Percentiles rank a stretch among this genome's conserved stretches.
Evolutionary conservation across 352 stramenopile genomes (phyloP).

Genomic region (Pythium pyrilobum): DNA sequence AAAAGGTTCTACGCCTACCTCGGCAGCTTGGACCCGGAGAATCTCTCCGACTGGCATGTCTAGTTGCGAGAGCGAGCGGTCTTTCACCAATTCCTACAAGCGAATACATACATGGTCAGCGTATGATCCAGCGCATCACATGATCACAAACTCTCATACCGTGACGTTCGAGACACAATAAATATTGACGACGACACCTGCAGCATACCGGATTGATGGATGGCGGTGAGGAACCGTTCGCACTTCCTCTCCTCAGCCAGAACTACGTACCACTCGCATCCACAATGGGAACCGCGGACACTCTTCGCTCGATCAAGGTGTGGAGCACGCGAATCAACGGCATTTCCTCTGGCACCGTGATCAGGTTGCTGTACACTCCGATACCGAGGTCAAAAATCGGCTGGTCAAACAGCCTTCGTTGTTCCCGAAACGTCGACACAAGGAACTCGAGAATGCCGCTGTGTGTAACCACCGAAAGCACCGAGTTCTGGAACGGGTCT

Average conservation of each 20-base stretch:
- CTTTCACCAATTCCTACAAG: constrained; percentile 76
- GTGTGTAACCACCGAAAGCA: constrained; percentile 93
- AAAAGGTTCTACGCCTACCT: no score
- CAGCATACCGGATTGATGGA: no score
- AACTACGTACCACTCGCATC: constrained; percentile 64
- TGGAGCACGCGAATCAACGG: constrained; percentile 92
- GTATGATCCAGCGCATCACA: background rate
- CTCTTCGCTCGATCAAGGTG: constrained; percentile 73
- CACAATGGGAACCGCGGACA: constrained; percentile 82
- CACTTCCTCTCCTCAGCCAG: no score
- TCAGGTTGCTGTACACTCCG: constrained; percentile 92
- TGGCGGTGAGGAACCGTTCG: no score
- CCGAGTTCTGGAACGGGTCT: constrained; percentile 90
- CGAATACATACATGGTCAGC: background rate
- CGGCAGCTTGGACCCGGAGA: constrained; percentile 78
- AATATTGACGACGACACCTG: constrained; percentile 89
- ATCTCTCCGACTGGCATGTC: constrained; percentile 86
- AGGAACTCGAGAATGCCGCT: constrained; percentile 94
- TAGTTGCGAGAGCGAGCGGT: constrained; percentile 85
- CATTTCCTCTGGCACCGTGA: constrained; percentile 91
- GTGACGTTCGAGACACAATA: constrained; percentile 90
- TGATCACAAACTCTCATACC: constrained; percentile 22
- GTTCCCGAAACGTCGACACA: constrained; percentile 95
- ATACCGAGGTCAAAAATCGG: constrained; percentile 94
- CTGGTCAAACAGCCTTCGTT: constrained; percentile 96